These are phyloP conservation scores for Alternaria sp. DNA, from an alignment of 2,329 filamentous ascomycete species.

Conservation along the genomic window DNA sequence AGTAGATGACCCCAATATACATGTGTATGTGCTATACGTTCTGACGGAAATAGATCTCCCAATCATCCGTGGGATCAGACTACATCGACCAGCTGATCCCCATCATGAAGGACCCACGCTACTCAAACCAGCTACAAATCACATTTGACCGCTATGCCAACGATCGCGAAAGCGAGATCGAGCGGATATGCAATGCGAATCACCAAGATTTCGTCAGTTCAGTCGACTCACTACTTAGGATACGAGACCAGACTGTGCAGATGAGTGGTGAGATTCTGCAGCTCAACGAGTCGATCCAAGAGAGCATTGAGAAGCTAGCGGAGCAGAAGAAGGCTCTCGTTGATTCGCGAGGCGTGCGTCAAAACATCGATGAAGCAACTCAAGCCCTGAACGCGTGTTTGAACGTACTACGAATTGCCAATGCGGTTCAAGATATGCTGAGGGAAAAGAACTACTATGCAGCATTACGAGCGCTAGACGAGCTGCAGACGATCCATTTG, in stretches of 20 bases:
- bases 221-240: slow-evolving; percentile 90
- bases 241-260: slow-evolving; percentile 87
- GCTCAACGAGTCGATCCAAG: slow-evolving; percentile 93
- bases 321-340: slow-evolving; percentile 95
- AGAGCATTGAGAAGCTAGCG: slow-evolving; percentile 91
- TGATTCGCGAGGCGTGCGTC: slow-evolving; percentile 87
- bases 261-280: slow-evolving; percentile 91
- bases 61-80: slow-evolving; percentile 89
- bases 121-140: slow-evolving; percentile 79
- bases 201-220: slow-evolving; percentile 96
- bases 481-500: slow-evolving; percentile 94
- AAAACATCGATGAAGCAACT: slow-evolving; percentile 94
- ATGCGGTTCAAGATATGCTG: slow-evolving; percentile 91
- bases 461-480: slow-evolving; percentile 90
- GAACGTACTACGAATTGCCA: slow-evolving; percentile 90
- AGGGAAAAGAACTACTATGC: slow-evolving; percentile 95
- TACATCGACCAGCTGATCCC: slow-evolving; percentile 97
- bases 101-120: slow-evolving; percentile 87
- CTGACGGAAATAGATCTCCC: slow-evolving; percentile 74
- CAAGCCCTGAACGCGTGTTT: slow-evolving; percentile 89
- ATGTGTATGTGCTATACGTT: not conserved
- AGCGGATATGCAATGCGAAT: slow-evolving; percentile 91
- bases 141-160: slow-evolving; percentile 83
- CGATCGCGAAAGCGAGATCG: slow-evolving; percentile 89
- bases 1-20: slow-evolving; percentile 44